A percentile compares a stretch with the other conserved stretches of the same genome.
Conservation (phyloP, 805 yeast genomes). For the Ogataea dorogensis region DNA sequence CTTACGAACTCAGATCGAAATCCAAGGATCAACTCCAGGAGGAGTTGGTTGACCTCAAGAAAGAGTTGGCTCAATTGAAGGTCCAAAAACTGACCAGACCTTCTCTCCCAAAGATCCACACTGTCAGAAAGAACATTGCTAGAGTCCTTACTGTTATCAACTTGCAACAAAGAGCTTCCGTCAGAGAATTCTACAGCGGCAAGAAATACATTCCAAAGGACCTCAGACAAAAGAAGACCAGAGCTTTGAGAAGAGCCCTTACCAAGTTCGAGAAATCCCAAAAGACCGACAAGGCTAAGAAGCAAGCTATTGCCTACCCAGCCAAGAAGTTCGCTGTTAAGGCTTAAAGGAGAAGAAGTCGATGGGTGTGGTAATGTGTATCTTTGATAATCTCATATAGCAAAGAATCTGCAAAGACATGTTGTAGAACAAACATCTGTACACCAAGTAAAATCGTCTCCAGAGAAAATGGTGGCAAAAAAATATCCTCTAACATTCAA, state of each 20-base stretch:
- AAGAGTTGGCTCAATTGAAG: conserved; percentile 92
- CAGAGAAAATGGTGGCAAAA: conserved; percentile 16
- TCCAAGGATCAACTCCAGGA: conserved; percentile 94
- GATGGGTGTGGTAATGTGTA: conserved; percentile 16
- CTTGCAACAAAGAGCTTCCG: conserved; percentile 93
- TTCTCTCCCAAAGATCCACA: conserved; percentile 92
- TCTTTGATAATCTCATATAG: conserved; percentile 16
- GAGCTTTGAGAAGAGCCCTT: conserved; percentile 98
- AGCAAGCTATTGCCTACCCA: conserved; percentile 95
- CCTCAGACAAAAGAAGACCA: conserved; percentile 99
- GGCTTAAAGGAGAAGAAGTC: conserved; percentile 59
- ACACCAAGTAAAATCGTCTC: conserved; percentile 1
- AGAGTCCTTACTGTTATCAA: conserved; percentile 95
- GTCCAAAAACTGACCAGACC: conserved; percentile 93
- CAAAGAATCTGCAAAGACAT: conserved; percentile 12
- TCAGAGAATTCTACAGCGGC: conserved; percentile 91
- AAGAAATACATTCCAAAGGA: conserved; percentile 97
- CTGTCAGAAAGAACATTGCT: conserved; percentile 98
- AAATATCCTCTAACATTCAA: conserved; percentile 1
- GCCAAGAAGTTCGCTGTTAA: conserved; percentile 97
- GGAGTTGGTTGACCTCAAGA: conserved; percentile 94
- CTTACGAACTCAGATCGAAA: conserved; percentile 95
- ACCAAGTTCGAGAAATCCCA: conserved; percentile 80
- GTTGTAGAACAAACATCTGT: conserved; percentile 6
- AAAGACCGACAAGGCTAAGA: conserved; percentile 85